A percentile compares a stretch with the other conserved stretches of the same genome.
These are phyloP conservation scores for Pythium insidiosum DNA, from an alignment of 352 stramenopile species.

Conservation along the genomic window DNA sequence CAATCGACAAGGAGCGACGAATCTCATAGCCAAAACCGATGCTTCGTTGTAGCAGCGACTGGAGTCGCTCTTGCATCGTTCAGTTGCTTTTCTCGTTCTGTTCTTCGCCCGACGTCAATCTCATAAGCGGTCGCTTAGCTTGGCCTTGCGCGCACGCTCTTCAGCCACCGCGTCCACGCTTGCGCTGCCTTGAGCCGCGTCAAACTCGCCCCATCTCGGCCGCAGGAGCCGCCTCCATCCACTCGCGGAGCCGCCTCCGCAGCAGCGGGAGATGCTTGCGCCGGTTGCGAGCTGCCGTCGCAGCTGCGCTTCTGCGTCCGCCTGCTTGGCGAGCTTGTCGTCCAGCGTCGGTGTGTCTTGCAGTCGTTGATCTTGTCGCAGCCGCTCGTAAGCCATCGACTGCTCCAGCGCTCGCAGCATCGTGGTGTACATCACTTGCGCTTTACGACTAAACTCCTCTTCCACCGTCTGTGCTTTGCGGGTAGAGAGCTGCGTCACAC, in stretches of 20 bases:
- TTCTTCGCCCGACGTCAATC: no score
- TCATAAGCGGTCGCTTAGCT: conserved; percentile 8
- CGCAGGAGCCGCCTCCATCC: conserved; percentile 32
- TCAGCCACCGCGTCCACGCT: conserved; percentile 1
- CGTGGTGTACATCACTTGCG: no score
- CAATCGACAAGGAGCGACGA: no score
- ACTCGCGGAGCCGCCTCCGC: conserved; percentile 29
- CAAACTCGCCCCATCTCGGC: conserved; percentile 59
- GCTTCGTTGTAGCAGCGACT: background rate
- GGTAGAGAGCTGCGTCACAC: no score
- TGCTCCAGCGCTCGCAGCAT: background rate
- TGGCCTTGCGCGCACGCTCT: background rate
- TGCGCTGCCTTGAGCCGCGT: conserved; percentile 8
- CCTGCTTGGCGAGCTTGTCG: conserved; percentile 44
- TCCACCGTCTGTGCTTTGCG: no score
- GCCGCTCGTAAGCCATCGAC: conserved; percentile 16
- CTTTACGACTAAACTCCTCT: no score
- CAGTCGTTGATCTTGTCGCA: conserved; percentile 54
- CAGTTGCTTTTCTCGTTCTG: no score
- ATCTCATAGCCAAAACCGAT: no score
- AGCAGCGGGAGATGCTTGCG: conserved; percentile 25
- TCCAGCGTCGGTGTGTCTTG: conserved; percentile 27
- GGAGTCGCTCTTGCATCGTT: no score
- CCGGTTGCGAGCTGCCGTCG: conserved; percentile 25
- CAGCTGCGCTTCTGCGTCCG: conserved; percentile 34